These are phyloP conservation scores for Wickerhamomyces sp. DNA, from an alignment of 1,139 yeast species.

Conservation along the genomic window DNA sequence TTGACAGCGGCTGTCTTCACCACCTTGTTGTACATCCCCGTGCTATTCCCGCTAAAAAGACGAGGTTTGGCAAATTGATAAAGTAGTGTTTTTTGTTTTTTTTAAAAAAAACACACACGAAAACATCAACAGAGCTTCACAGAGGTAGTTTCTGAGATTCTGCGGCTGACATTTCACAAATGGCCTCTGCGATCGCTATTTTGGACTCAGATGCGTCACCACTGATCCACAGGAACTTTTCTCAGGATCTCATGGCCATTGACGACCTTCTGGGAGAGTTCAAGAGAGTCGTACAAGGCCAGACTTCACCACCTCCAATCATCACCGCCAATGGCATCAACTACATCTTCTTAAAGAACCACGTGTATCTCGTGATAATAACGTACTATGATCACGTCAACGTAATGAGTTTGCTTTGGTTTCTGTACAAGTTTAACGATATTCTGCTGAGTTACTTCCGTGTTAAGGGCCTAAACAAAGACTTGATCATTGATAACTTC, in stretches of 20 bases:
- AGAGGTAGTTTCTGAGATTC: too few relatives aligned
- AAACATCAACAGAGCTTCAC: too few relatives aligned
- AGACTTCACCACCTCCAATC: slow-evolving; percentile 40
- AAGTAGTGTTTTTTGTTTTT: too few relatives aligned
- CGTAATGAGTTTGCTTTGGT: slow-evolving; percentile 53
- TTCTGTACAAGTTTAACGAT: slow-evolving; percentile 51
- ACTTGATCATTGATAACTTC: slow-evolving; percentile 58
- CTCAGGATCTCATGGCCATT: slow-evolving; percentile 11
- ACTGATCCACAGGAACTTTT: slow-evolving; percentile 19
- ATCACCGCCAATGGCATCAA: slow-evolving; percentile 45
- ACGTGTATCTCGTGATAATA: slow-evolving; percentile 45
- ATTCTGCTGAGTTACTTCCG: slow-evolving; percentile 55
- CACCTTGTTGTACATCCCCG: slow-evolving; percentile 28
- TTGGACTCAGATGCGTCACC: slow-evolving; percentile 18
- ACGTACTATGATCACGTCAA: slow-evolving; percentile 43
- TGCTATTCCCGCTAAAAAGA: too few relatives aligned
- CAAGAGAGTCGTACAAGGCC: too few relatives aligned
- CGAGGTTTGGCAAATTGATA: too few relatives aligned
- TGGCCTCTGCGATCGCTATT: slow-evolving; percentile 21
- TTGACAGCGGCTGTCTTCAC: slow-evolving; percentile 21
- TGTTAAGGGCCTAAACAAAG: slow-evolving; percentile 42
- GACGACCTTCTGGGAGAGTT: too few relatives aligned
- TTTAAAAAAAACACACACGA: too few relatives aligned
- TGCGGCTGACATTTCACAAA: too few relatives aligned
- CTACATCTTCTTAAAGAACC: slow-evolving; percentile 52